Evolutionary conservation across 192 early-diverging fungal genomes (phyloP).

Genomic region (Linnemannia zychae): DNA sequence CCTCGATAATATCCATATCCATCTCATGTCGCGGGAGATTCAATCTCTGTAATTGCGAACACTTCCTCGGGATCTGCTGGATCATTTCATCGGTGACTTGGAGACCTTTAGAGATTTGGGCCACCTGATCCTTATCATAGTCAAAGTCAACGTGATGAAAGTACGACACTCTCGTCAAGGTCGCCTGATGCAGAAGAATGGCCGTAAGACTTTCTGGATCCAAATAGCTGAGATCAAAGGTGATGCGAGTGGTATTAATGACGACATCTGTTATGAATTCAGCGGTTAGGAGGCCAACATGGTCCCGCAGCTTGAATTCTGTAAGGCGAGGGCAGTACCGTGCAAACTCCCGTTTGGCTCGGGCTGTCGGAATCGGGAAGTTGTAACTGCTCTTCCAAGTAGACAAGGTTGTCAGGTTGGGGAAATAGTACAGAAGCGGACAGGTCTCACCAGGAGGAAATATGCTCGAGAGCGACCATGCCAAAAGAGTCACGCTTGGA

Average conservation of each 20-base stretch:
- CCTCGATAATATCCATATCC: constrained; percentile 20
- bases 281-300: background rate
- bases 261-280: background rate
- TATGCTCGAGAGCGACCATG: background rate
- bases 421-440: background rate
- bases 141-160: background rate
- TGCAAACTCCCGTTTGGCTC: background rate
- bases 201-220: background rate
- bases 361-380: background rate
- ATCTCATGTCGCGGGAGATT: background rate
- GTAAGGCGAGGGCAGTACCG: background rate
- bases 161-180: background rate
- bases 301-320: background rate
- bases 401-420: background rate
- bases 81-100: background rate
- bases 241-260: background rate
- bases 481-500: background rate
- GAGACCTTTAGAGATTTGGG: too few species aligned
- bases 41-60: background rate
- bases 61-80: background rate
- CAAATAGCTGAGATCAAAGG: accelerated
- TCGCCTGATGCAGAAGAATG: background rate
- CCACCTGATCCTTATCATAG: background rate
- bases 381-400: background rate
- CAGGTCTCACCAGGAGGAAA: background rate